Percentiles rank a stretch among this genome's conserved stretches.
Evolutionary conservation across 495 filamentous ascomycete genomes (phyloP).

Genomic region (Emericellopsis terricola): DNA sequence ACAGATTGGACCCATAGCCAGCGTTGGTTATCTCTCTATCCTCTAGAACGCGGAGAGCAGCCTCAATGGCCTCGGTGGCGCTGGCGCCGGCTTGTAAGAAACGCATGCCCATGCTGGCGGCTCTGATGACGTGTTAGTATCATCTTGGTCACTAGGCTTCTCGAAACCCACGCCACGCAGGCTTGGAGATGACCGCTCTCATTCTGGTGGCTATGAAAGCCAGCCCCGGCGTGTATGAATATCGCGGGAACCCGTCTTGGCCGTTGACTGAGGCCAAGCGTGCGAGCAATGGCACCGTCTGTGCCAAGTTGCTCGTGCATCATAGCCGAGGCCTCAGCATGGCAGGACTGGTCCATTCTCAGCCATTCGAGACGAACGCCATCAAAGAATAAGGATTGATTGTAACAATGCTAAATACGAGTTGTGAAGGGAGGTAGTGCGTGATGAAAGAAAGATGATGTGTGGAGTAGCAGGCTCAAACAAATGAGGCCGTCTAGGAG

Average conservation of each 20-base stretch:
- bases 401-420: not conserved
- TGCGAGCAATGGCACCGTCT: constrained; percentile 2
- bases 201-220: constrained; percentile 78
- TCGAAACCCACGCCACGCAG: constrained; percentile 79
- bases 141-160: too few species aligned
- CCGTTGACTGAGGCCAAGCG: not conserved
- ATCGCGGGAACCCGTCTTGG: constrained; percentile 38
- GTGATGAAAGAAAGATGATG: too few species aligned
- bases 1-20: constrained; percentile 89
- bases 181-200: constrained; percentile 67
- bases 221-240: constrained; percentile 89
- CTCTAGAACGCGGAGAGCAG: constrained; percentile 71
- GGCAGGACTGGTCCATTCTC: too few species aligned
- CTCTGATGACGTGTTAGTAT: too few species aligned
- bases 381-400: not conserved
- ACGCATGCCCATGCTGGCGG: constrained; percentile 60
- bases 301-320: too few species aligned
- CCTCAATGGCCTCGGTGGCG: constrained; percentile 83
- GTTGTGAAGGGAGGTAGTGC: too few species aligned
- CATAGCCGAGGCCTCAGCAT: too few species aligned
- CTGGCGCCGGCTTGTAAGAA: constrained; percentile 59
- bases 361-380: not conserved
- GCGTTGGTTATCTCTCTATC: constrained; percentile 92
- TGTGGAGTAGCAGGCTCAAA: too few species aligned
- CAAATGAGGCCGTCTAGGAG: too few species aligned